Base-by-base conservation (phyloP, 2,329 filamentous ascomycete genomes). In the Microdochium paspali region DNA sequence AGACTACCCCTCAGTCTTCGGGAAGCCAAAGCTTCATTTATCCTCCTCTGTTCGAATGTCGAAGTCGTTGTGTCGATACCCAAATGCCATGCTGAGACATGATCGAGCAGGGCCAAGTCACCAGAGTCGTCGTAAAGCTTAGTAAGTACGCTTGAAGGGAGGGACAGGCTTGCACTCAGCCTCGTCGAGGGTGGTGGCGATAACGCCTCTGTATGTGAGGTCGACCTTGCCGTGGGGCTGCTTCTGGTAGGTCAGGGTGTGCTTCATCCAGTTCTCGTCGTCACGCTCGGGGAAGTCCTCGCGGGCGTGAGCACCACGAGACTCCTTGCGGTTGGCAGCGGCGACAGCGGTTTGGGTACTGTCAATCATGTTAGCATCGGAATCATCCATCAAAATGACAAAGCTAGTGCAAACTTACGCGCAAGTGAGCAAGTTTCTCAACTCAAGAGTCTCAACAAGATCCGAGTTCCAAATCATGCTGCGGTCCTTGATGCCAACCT, bases 381-480 rank as follows among this genome's bases (percentile, higher is more conserved):
- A 50, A 10, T 3, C 30, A n/a, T 48, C 61, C 47, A 58, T 55
- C 31, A 32, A 49, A 45, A 46, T 35, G 43, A 40, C 24, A 32
- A 18, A 20, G 7, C 21, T 6, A n/a, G 20, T 25, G 13, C 23
- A 21, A 28, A 85, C 85, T 74, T 83, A 89, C 81, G 90, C 91
- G 82, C 93, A 97, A 62, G 93, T 97, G 65, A 98, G 74, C 62
- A 98, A 71, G 70, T 98, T 98, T 63, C 90, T 81, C 63, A 97
- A 77, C 73, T 98, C 93, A 48, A 98, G 82, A 7, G 91, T 95
- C 79, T 97, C 91, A 52, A 95, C 89, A 32, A 97, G 81, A 64
- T 97, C 91, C 23, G 87, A 90, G 82, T 97, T 97, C 91, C 91
- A 97, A 76, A 97, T 97, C 91, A 97, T 96, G 79, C 88, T 94